phyloP scores from a whole-genome alignment of 805 yeast genomes.

The Ogataea degrootiae region DNA sequence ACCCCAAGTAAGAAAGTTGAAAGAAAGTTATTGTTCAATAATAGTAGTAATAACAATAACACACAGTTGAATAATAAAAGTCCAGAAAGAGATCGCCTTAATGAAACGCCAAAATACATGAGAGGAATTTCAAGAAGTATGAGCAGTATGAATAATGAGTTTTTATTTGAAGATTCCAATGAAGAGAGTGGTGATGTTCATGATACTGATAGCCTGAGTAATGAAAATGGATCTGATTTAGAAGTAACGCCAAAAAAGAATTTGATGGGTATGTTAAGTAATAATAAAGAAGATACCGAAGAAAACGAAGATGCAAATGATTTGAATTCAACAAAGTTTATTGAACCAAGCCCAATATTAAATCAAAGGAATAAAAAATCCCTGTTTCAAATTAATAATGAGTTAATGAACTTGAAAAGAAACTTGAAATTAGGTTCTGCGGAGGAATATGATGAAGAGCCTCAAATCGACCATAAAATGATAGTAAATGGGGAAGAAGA shows the following conservation, averaged over 20 bases:
- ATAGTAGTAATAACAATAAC: background rate
- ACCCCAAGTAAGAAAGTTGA: conserved; percentile 27
- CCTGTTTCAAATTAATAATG: conserved; percentile 44
- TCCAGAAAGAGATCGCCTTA: conserved; percentile 1
- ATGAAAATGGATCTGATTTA: background rate
- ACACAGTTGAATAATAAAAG: conserved; percentile 11
- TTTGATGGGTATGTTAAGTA: background rate
- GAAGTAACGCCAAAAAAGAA: background rate
- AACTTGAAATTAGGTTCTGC: conserved; percentile 10
- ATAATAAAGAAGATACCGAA: no score
- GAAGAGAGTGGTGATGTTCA: conserved; percentile 1
- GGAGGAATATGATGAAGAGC: conserved; percentile 8
- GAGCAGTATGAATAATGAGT: conserved; percentile 1
- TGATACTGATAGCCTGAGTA: background rate
- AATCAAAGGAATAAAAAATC: conserved; percentile 25
- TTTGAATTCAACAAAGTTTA: conserved; percentile 1
- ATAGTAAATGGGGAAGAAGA: background rate
- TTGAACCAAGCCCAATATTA: conserved; percentile 31
- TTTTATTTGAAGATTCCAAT: conserved; percentile 1
- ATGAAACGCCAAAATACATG: conserved; percentile 23
- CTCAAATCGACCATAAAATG: background rate
- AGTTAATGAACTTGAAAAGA: conserved; percentile 34
- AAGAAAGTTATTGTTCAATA: conserved; percentile 15
- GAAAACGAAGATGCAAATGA: no score
- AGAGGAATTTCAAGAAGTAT: conserved; percentile 7